Percentiles rank a stretch among this genome's conserved stretches.
These are phyloP conservation scores for Melocanna baccifera DNA, from an alignment of 176 grass and related monocot genomes.

Conservation along the genomic window DNA sequence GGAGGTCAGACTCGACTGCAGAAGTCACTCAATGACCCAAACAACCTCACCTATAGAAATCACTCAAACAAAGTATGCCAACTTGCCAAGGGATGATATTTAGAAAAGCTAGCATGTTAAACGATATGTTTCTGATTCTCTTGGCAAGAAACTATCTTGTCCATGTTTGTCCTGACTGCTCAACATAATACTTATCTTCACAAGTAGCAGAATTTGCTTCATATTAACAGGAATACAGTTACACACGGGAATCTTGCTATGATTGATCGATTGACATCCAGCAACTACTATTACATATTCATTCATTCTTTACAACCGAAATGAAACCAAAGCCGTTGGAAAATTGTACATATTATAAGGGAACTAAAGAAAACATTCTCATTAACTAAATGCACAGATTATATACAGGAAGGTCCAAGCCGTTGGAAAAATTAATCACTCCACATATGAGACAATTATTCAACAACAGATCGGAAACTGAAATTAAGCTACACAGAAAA, in stretches of 20 bases:
- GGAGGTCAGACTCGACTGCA: slow-evolving; percentile 17
- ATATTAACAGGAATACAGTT: slow-evolving; percentile 4
- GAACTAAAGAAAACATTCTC: background rate
- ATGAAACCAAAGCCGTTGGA: background rate
- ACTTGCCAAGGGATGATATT: background rate
- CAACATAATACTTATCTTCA: background rate
- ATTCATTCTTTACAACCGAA: background rate
- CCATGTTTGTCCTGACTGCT: background rate
- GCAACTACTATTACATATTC: background rate
- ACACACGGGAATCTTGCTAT: background rate
- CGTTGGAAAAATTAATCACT: background rate
- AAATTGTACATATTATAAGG: background rate
- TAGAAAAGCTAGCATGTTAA: background rate
- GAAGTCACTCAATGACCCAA: background rate
- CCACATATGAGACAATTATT: background rate
- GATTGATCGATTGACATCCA: slow-evolving; percentile 1
- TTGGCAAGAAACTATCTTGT: slow-evolving; percentile 11
- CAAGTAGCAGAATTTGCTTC: slow-evolving; percentile 4
- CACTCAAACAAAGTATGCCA: background rate
- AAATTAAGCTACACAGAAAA: background rate
- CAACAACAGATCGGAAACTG: background rate
- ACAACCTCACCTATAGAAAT: background rate
- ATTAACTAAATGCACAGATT: background rate
- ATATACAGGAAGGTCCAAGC: background rate
- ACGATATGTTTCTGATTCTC: background rate